phyloP scores from a whole-genome alignment of 2,329 filamentous ascomycete species.

The Aspergillus latus region DNA sequence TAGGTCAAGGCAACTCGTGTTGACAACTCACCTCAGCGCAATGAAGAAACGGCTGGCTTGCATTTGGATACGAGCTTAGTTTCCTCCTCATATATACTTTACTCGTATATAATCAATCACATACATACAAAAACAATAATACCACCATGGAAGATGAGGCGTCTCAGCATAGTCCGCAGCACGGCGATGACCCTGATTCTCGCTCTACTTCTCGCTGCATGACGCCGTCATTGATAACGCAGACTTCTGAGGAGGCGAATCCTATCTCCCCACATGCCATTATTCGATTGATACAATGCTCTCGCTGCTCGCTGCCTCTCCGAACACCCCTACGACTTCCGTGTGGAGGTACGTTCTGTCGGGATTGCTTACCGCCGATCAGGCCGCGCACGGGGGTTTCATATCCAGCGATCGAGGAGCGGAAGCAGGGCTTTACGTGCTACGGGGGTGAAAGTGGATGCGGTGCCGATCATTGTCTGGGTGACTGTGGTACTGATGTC shows the following conservation, averaged over 20 bases:
- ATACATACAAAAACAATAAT: neutral
- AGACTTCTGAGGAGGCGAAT: neutral
- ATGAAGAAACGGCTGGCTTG: neutral
- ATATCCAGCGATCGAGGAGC: slow-evolving; percentile 68
- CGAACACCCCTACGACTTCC: slow-evolving; percentile 71
- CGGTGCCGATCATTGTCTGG: slow-evolving; percentile 68
- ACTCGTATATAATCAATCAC: neutral
- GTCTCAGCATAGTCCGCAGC: slow-evolving; percentile 12
- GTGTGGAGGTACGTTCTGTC: slow-evolving; percentile 78
- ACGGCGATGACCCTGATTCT: slow-evolving; percentile 4
- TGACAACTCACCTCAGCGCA: neutral
- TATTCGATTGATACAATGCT: slow-evolving; percentile 75
- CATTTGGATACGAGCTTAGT: neutral
- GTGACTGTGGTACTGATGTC: slow-evolving; percentile 76
- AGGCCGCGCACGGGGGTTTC: slow-evolving; percentile 69
- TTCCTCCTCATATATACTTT: neutral
- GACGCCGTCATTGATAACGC: neutral
- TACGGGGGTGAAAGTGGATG: slow-evolving; percentile 59
- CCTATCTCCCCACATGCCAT: slow-evolving; percentile 52
- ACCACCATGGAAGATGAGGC: slow-evolving; percentile 15
- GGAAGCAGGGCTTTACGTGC: slow-evolving; percentile 71
- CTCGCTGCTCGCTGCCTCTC: slow-evolving; percentile 68
- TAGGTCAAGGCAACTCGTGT: neutral
- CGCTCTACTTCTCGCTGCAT: neutral
- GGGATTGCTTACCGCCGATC: slow-evolving; percentile 67